Evolutionary conservation across 306 rosid species (phyloP).

Genomic region (Prinsepia uniflora): DNA sequence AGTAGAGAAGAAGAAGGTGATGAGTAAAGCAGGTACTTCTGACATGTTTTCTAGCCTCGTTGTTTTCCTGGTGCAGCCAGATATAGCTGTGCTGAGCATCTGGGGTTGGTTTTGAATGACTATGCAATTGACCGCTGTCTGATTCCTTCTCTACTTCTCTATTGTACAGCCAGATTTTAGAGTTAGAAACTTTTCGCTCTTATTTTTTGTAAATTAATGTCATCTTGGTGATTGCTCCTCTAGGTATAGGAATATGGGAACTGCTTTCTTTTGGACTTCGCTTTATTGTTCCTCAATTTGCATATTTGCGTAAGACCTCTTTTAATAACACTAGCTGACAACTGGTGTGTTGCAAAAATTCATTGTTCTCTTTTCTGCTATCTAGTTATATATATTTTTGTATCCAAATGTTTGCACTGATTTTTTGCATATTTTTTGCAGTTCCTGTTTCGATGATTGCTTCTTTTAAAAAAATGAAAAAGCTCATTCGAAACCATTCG

Average conservation of each 20-base stretch:
- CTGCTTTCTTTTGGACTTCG: neutral
- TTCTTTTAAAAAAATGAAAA: constrained; percentile 82
- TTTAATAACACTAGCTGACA: neutral
- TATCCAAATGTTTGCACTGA: neutral
- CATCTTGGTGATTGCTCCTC: neutral
- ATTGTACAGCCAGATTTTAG: neutral
- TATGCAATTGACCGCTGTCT: constrained; percentile 28
- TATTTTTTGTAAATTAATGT: neutral
- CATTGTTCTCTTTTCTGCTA: neutral
- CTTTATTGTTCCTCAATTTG: neutral
- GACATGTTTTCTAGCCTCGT: constrained; percentile 36
- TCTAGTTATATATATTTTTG: neutral
- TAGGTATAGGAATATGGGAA: neutral
- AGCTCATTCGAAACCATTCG: constrained; percentile 52
- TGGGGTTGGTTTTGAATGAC: constrained; percentile 32
- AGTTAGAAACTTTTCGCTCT: neutral
- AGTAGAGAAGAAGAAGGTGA: constrained; percentile 43
- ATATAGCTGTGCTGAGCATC: constrained; percentile 41
- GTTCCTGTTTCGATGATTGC: constrained; percentile 71
- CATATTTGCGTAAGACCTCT: neutral
- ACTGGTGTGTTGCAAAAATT: neutral
- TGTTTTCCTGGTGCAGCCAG: constrained; percentile 46
- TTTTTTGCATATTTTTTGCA: constrained; percentile 38
- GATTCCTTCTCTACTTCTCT: constrained; percentile 38
- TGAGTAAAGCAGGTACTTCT: constrained; percentile 51